Conservation (phyloP, 176 grass and related monocot genomes). For the Phyllostachys edulis region DNA sequence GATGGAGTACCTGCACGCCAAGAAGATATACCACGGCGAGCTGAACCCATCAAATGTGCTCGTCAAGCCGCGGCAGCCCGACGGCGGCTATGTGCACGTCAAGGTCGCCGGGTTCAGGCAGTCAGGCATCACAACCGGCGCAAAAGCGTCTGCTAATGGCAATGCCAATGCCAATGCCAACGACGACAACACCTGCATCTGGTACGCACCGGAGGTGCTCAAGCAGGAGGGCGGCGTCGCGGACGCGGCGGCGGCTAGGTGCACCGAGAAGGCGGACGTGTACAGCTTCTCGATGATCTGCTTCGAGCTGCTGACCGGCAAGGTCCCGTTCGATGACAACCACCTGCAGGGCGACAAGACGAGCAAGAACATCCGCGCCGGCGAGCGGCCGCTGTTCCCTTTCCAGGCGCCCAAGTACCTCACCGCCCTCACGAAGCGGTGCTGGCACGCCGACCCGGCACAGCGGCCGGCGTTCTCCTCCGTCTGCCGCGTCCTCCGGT, state of each 20-base stretch:
- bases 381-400: constrained; percentile 81
- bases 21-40: constrained; percentile 70
- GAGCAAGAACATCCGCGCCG: constrained; percentile 87
- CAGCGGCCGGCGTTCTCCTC: constrained; percentile 80
- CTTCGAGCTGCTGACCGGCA: constrained; percentile 90
- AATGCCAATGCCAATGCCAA: not conserved
- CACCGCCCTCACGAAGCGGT: constrained; percentile 65
- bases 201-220: constrained; percentile 88
- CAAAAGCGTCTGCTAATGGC: constrained; percentile 30
- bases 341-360: constrained; percentile 93
- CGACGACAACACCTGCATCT: constrained; percentile 54
- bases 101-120: constrained; percentile 64
- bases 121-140: constrained; percentile 18
- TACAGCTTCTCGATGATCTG: constrained; percentile 94
- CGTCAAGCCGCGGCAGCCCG: constrained; percentile 54
- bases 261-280: constrained; percentile 89
- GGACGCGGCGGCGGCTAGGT: not conserved
- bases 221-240: constrained; percentile 35
- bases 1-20: constrained; percentile 86
- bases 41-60: constrained; percentile 77
- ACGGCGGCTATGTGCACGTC: constrained; percentile 66
- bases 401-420: constrained; percentile 89
- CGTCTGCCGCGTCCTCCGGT: constrained; percentile 75
- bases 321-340: constrained; percentile 93
- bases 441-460: constrained; percentile 77